phyloP scores from a whole-genome alignment of 1,139 yeast genomes.

The Saccharomyces hybrid region DNA sequence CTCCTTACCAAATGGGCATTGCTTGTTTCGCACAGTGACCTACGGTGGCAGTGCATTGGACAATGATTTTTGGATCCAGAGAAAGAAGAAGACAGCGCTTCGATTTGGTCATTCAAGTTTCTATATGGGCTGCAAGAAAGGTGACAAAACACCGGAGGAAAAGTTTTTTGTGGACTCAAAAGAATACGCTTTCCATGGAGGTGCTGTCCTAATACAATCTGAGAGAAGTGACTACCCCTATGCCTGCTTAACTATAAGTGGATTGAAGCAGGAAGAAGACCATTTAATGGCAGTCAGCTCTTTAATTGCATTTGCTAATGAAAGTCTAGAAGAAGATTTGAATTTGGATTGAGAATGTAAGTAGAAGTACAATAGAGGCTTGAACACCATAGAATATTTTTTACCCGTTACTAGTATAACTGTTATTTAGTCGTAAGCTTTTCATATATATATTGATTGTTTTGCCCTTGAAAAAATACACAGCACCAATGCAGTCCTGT shows the following conservation, averaged over 20 bases:
- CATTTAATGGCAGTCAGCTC: conserved; percentile 23
- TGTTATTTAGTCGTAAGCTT: neutral
- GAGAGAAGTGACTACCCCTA: conserved; percentile 39
- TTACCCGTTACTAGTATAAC: neutral
- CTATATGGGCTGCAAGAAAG: conserved; percentile 43
- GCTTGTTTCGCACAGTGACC: conserved; percentile 43
- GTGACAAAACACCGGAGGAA: conserved; percentile 25
- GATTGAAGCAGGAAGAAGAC: conserved; percentile 35
- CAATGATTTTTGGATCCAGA: conserved; percentile 51
- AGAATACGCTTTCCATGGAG: conserved; percentile 57
- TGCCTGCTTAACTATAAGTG: conserved; percentile 54
- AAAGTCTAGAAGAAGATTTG: conserved; percentile 7
- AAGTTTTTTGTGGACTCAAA: conserved; percentile 37
- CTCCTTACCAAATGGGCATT: conserved; percentile 42
- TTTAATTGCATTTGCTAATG: conserved; percentile 11
- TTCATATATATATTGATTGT: neutral
- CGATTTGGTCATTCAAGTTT: conserved; percentile 49
- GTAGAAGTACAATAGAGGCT: neutral
- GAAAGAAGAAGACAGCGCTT: conserved; percentile 46
- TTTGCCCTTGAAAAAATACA: neutral
- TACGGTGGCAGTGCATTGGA: conserved; percentile 39
- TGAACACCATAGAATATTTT: neutral
- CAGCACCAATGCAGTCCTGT: neutral
- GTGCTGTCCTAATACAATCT: conserved; percentile 50
- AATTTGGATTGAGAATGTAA: conserved; percentile 10